Evolutionary conservation across 2,329 filamentous ascomycete species (phyloP).

Genomic region (Aureobasidium sp.): DNA sequence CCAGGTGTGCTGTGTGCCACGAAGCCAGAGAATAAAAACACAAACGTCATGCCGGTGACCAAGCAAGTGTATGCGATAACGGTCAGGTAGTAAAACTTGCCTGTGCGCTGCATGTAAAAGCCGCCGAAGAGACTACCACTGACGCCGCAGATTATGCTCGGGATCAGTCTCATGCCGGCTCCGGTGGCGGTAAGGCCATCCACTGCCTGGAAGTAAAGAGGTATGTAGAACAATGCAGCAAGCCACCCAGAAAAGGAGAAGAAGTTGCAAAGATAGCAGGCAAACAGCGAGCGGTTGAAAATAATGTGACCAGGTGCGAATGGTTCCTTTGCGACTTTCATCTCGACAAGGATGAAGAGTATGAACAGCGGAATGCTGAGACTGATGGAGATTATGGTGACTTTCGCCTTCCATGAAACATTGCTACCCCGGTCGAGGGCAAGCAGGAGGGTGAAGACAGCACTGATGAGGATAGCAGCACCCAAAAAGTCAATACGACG

Average conservation of each 20-base stretch:
- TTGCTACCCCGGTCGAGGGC: conserved; percentile 70
- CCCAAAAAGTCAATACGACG: conserved; percentile 67
- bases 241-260: conserved; percentile 59
- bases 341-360: conserved; percentile 63
- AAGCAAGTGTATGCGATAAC: conserved; percentile 49
- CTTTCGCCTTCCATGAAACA: conserved; percentile 55
- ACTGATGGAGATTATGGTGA: conserved; percentile 53
- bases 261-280: conserved; percentile 66
- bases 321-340: conserved; percentile 59
- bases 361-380: conserved; percentile 54
- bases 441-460: conserved; percentile 59
- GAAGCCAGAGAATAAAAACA: conserved; percentile 53
- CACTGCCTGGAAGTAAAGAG: conserved; percentile 70
- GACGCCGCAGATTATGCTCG: conserved; percentile 57
- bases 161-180: conserved; percentile 60
- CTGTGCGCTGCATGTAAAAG: conserved; percentile 61
- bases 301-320: conserved; percentile 71
- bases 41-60: conserved; percentile 47
- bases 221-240: conserved; percentile 63
- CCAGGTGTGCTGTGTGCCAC: conserved; percentile 43
- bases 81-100: conserved; percentile 65
- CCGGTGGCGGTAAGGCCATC: conserved; percentile 56
- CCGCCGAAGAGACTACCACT: conserved; percentile 59
- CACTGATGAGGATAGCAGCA: conserved; percentile 57
- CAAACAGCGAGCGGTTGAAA: conserved; percentile 58